Conservation (phyloP, 768 basidiomycete species). For the Hirschioporus abietinus region DNA sequence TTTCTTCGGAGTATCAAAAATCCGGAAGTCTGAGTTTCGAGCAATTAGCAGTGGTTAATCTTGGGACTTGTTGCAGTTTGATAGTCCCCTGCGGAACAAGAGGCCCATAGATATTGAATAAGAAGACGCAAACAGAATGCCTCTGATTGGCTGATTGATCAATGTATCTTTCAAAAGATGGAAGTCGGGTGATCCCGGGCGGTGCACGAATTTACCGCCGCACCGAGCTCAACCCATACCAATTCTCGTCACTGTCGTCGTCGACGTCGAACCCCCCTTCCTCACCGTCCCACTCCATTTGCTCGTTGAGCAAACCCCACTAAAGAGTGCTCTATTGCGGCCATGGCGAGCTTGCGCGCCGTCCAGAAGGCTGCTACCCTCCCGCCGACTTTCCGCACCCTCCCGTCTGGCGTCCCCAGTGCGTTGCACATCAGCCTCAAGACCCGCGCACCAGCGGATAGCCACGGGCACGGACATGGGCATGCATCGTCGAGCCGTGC, state of each 20-base stretch:
- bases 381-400: slow-evolving; percentile 71
- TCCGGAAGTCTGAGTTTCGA: no score
- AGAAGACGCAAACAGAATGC: background rate
- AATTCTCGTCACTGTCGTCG: background rate
- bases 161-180: background rate
- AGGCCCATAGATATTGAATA: no score
- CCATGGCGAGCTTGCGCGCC: slow-evolving; percentile 68
- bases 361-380: slow-evolving; percentile 80
- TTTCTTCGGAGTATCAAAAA: no score
- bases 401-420: slow-evolving; percentile 74
- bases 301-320: no score
- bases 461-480: slow-evolving; percentile 48
- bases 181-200: background rate
- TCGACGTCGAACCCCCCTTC: background rate
- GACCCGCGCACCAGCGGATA: slow-evolving; percentile 54
- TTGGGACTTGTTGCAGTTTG: no score
- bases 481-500: slow-evolving; percentile 48
- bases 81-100: no score
- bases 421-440: slow-evolving; percentile 72
- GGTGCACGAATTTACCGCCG: background rate
- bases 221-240: background rate
- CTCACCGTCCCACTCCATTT: background rate
- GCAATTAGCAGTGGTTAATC: no score
- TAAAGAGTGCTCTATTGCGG: slow-evolving; percentile 3
- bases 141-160: background rate